Evolutionary conservation across 2,329 filamentous ascomycete species (phyloP).

Genomic region (Mollisiaceae sp.): DNA sequence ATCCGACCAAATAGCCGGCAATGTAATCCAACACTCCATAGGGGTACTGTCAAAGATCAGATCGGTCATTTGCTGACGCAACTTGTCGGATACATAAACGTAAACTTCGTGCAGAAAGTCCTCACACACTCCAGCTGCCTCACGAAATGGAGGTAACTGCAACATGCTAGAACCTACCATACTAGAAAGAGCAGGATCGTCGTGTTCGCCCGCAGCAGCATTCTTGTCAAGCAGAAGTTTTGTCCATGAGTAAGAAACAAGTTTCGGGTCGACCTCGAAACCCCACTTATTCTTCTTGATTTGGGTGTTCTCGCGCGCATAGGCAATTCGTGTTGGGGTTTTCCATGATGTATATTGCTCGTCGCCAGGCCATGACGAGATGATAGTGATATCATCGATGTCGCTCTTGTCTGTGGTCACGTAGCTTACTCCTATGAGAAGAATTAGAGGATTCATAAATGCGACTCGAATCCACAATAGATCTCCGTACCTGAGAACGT

Average conservation of each 20-base stretch:
- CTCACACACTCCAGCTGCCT: slow-evolving; percentile 30
- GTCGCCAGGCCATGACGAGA: no score
- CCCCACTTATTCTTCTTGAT: slow-evolving; percentile 30
- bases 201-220: slow-evolving; percentile 21
- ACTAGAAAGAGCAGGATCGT: slow-evolving; percentile 28
- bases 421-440: no score
- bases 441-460: no score
- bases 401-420: no score
- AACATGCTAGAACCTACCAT: slow-evolving; percentile 21
- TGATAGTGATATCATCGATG: no score
- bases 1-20: slow-evolving; percentile 37
- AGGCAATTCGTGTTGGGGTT: background rate
- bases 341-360: no score
- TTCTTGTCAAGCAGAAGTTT: slow-evolving; percentile 37
- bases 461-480: no score
- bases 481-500: no score
- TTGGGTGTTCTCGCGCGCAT: background rate
- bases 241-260: slow-evolving; percentile 37
- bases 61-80: slow-evolving; percentile 10
- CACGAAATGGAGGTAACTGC: slow-evolving; percentile 23
- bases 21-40: slow-evolving; percentile 35
- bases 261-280: slow-evolving; percentile 32
- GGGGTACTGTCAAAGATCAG: slow-evolving; percentile 24
- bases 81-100: slow-evolving; percentile 9
- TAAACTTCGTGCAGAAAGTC: slow-evolving; percentile 34